Evolutionary conservation across 345 rosid genomes (phyloP).

Genomic region (Barbarea vulgaris): DNA sequence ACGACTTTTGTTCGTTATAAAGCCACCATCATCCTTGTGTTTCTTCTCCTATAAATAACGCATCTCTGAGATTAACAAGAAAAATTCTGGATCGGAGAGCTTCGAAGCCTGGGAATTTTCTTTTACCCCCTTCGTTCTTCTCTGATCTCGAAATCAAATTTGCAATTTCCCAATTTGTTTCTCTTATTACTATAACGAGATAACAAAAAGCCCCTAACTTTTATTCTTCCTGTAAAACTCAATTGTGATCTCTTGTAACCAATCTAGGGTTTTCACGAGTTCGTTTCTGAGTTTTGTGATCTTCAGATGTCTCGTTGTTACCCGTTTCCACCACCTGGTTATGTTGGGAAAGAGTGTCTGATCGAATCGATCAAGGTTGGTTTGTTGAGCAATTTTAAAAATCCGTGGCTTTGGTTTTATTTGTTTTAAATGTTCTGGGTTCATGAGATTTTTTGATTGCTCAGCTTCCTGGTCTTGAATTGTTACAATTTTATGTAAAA

Average conservation of each 20-base stretch:
- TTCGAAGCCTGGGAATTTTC: slow-evolving; percentile 27
- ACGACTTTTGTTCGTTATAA: slow-evolving; percentile 12
- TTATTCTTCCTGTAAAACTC: neutral
- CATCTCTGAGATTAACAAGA: neutral
- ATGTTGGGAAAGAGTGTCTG: slow-evolving; percentile 41
- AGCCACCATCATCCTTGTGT: too few relatives aligned
- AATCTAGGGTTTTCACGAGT: slow-evolving; percentile 34
- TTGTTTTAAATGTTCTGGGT: slow-evolving; percentile 21
- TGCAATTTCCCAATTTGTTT: neutral
- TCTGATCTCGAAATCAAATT: neutral
- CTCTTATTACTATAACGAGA: neutral
- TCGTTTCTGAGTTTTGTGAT: slow-evolving; percentile 9
- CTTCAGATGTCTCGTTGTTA: slow-evolving; percentile 64
- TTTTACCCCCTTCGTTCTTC: slow-evolving; percentile 5
- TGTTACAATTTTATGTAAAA: neutral
- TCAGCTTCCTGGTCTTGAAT: slow-evolving; percentile 36
- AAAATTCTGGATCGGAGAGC: slow-evolving; percentile 26
- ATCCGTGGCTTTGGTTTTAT: slow-evolving; percentile 19
- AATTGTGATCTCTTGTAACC: slow-evolving; percentile 10
- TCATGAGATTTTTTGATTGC: slow-evolving; percentile 42
- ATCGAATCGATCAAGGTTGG: slow-evolving; percentile 57
- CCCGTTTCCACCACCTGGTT: slow-evolving; percentile 60
- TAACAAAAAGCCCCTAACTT: neutral
- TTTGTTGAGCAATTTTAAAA: slow-evolving; percentile 58
- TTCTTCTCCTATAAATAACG: slow-evolving; percentile 25